Conservation (phyloP, 108 stramenopile species). For the Craspedostauros australis region DNA sequence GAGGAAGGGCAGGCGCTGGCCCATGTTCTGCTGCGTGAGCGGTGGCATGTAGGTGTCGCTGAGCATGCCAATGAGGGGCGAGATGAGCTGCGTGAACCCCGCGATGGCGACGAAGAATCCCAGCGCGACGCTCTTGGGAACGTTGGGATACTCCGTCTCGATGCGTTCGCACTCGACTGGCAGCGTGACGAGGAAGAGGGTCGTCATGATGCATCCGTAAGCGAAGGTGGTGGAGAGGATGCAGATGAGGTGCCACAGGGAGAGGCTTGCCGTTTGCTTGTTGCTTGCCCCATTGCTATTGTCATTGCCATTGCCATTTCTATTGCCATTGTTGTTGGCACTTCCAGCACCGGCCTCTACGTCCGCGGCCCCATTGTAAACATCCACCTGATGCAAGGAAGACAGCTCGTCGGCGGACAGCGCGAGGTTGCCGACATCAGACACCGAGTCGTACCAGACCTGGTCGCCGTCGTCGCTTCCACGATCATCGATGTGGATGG, state of each 20-base stretch:
- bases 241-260: constrained; percentile 13
- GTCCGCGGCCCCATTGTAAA: no score
- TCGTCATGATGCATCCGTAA: constrained; percentile 55
- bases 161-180: constrained; percentile 60
- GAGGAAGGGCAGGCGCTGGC: constrained; percentile 56
- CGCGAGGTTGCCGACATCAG: no score
- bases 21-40: constrained; percentile 19
- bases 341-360: no score
- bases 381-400: no score
- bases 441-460: no score
- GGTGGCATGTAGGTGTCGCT: constrained; percentile 45
- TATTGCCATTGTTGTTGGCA: no score
- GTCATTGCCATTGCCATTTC: no score
- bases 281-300: neutral
- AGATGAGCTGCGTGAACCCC: constrained; percentile 51
- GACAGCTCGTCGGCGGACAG: no score
- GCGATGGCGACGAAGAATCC: constrained; percentile 54
- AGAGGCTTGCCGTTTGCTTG: constrained; percentile 4
- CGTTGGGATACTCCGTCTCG: constrained; percentile 12
- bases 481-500: no score
- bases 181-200: constrained; percentile 56
- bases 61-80: constrained; percentile 48
- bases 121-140: constrained; percentile 43
- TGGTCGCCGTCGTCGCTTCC: no score
- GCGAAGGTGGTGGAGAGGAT: constrained; percentile 53